phyloP scores from a whole-genome alignment of 441 rosid genomes.

The Pelargonium citronellum region DNA sequence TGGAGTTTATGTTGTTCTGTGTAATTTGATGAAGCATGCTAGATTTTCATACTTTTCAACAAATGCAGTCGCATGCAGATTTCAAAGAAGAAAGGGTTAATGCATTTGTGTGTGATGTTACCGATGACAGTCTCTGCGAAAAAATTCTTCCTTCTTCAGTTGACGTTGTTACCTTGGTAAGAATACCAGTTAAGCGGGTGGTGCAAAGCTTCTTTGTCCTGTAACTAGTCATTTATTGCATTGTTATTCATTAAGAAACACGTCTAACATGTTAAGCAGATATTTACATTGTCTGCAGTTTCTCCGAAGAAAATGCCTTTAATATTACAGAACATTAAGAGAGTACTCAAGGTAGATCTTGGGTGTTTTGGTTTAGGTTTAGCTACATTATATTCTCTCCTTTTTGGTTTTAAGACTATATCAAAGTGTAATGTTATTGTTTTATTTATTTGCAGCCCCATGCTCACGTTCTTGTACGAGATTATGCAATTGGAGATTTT shows the following conservation, averaged over 20 bases:
- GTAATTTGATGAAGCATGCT: neutral
- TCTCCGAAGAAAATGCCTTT: constrained; percentile 30
- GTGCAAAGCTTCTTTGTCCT: no score
- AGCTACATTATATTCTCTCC: neutral
- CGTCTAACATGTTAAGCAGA: constrained; percentile 25
- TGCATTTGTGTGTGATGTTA: constrained; percentile 29
- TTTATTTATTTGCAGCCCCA: constrained; percentile 26
- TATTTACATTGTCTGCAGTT: constrained; percentile 38
- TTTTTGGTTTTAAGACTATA: no score
- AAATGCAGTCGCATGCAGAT: constrained; percentile 27
- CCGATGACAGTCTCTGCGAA: constrained; percentile 16
- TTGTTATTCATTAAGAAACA: neutral
- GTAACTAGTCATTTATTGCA: no score
- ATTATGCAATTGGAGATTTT: constrained; percentile 36
- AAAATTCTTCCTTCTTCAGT: no score
- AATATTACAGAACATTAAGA: constrained; percentile 25
- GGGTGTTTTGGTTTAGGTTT: constrained; percentile 6
- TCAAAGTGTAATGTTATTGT: no score
- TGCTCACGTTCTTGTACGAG: constrained; percentile 32
- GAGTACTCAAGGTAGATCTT: constrained; percentile 29
- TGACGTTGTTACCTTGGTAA: no score
- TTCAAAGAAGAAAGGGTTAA: constrained; percentile 23
- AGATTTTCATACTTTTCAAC: neutral
- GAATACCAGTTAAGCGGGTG: no score
- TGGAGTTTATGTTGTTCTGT: no score